Conservation (phyloP, 2,329 filamentous ascomycete species). For the Phaeoacremonium minimum region DNA sequence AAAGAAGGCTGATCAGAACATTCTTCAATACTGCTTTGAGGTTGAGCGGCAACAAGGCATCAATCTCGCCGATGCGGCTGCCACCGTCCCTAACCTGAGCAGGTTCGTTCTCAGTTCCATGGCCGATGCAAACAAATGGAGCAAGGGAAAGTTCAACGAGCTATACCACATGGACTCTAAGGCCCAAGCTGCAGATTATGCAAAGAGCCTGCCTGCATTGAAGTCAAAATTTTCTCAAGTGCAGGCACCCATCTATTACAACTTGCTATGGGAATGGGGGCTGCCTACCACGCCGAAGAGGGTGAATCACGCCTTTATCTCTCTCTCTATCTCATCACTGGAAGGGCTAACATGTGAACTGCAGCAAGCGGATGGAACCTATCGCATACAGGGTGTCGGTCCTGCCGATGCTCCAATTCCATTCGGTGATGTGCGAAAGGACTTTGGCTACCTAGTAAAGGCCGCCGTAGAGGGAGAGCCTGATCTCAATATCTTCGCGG, state of each 20-base stretch:
- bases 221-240: background rate
- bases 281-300: background rate
- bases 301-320: background rate
- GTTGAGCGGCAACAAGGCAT: background rate
- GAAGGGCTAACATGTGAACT: background rate
- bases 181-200: conserved; percentile 17
- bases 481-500: background rate
- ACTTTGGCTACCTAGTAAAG: background rate
- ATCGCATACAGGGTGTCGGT: background rate
- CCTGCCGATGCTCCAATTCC: background rate
- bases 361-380: background rate
- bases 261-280: background rate
- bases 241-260: background rate
- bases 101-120: conserved; percentile 3
- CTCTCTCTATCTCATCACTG: background rate
- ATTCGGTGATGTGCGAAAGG: background rate
- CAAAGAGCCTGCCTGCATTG: background rate
- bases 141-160: background rate
- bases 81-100: conserved; percentile 9
- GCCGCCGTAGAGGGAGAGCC: background rate
- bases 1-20: background rate
- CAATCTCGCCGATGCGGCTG: conserved; percentile 1
- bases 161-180: conserved; percentile 1
- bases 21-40: background rate
- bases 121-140: background rate